Percentiles rank a stretch among this genome's conserved stretches.
These are phyloP conservation scores for Agaricus blazei DNA, from an alignment of 768 basidiomycete species.

Conservation along the genomic window DNA sequence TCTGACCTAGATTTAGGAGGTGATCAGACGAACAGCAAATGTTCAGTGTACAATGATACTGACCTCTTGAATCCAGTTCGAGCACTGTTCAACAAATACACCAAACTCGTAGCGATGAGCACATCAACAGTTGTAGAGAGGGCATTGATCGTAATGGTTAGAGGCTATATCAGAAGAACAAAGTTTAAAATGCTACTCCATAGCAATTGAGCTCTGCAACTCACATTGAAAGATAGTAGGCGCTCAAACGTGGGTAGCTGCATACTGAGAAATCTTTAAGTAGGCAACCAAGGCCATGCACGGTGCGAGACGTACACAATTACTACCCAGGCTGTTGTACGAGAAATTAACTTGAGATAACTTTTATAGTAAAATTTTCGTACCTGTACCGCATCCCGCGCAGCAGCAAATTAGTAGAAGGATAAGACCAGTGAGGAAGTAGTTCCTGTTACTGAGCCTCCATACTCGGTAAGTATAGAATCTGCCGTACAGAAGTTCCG, in stretches of 20 bases:
- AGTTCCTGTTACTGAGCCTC: constrained; percentile 37
- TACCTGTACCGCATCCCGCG: constrained; percentile 30
- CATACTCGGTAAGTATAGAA: constrained; percentile 49
- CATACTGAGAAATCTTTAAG: constrained; percentile 21
- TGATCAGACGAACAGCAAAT: background rate
- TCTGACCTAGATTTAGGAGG: constrained; percentile 30
- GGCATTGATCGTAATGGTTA: constrained; percentile 49
- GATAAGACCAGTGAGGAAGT: constrained; percentile 25
- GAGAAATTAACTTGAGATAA: background rate
- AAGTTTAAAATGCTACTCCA: background rate
- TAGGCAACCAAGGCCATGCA: background rate
- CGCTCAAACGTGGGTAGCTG: constrained; percentile 31
- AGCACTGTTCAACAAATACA: constrained; percentile 37
- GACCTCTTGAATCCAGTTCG: constrained; percentile 49
- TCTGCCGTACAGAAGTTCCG: constrained; percentile 17
- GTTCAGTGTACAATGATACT: background rate
- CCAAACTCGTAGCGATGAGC: constrained; percentile 44
- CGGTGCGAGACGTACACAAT: constrained; percentile 28
- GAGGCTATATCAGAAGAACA: constrained; percentile 21
- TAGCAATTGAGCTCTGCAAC: constrained; percentile 3
- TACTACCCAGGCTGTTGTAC: constrained; percentile 33
- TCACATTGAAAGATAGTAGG: constrained; percentile 30
- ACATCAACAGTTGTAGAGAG: constrained; percentile 43
- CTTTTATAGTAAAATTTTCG: constrained; percentile 5
- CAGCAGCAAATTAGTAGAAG: constrained; percentile 26